Evolutionary conservation across 768 basidiomycete genomes (phyloP).

Genomic region (Russula lepida): DNA sequence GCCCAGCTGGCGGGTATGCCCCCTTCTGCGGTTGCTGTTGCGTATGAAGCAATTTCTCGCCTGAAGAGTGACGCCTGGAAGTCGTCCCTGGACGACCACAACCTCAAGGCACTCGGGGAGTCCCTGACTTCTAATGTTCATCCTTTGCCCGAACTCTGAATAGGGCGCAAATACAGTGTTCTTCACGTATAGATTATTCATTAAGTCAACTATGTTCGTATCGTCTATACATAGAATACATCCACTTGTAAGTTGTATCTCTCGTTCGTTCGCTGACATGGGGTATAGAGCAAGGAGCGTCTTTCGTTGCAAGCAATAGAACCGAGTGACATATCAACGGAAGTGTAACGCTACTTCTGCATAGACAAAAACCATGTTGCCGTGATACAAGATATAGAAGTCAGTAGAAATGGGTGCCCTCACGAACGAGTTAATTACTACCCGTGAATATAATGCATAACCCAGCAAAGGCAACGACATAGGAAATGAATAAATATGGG

Average conservation of each 20-base stretch:
- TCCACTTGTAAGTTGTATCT: background rate
- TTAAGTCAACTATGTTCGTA: background rate
- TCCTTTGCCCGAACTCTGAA: background rate
- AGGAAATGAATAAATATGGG: slow-evolving; percentile 13
- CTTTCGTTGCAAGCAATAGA: background rate
- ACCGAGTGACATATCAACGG: background rate
- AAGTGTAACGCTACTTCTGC: background rate
- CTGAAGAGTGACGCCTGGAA: slow-evolving; percentile 25
- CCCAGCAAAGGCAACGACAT: slow-evolving; percentile 4
- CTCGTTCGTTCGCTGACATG: background rate
- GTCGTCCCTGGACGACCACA: background rate
- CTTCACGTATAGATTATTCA: background rate
- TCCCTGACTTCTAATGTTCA: slow-evolving; percentile 8
- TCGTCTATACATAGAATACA: background rate
- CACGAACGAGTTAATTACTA: slow-evolving; percentile 4
- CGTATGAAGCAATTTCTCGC: slow-evolving; percentile 42
- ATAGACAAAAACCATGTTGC: background rate
- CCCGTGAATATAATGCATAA: background rate
- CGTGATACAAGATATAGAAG: background rate
- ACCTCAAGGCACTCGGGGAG: slow-evolving; percentile 15
- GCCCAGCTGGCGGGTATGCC: slow-evolving; percentile 86
- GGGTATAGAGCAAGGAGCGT: background rate
- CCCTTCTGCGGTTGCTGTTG: slow-evolving; percentile 47
- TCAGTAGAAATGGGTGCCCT: background rate
- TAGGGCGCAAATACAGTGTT: too few species aligned